Conservation (phyloP, 371 early-diverging fungal species). For the Haplosporangium sp. region DNA sequence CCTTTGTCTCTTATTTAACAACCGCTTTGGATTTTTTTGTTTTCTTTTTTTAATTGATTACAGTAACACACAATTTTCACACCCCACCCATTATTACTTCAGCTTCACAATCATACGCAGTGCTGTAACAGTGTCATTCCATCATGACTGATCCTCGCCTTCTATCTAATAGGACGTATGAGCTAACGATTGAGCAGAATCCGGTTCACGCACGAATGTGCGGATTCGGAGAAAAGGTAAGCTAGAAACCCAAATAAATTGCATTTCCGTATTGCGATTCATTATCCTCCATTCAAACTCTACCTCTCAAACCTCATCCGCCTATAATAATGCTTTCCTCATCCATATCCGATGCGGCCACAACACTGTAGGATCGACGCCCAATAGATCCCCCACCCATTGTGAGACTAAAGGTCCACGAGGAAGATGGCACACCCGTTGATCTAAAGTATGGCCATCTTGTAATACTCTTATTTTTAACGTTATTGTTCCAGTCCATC, state of each 20-base stretch:
- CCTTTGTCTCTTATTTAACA: too few relatives aligned
- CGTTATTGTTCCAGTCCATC: too few relatives aligned
- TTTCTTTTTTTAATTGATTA: too few relatives aligned
- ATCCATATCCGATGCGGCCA: background rate
- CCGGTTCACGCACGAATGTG: constrained; percentile 86
- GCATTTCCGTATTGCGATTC: too few relatives aligned
- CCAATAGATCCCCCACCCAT: constrained; percentile 69
- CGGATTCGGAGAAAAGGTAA: constrained; percentile 81
- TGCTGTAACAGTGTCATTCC: background rate
- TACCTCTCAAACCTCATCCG: background rate
- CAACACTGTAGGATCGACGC: constrained; percentile 60
- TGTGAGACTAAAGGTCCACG: constrained; percentile 54
- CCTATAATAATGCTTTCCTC: background rate
- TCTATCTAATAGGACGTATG: constrained; percentile 58
- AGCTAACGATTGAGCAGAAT: constrained; percentile 72
- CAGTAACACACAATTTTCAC: too few relatives aligned
- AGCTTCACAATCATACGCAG: too few relatives aligned
- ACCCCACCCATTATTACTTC: too few relatives aligned
- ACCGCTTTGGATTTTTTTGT: too few relatives aligned
- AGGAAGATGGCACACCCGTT: constrained; percentile 40
- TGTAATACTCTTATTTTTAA: background rate
- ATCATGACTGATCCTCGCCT: constrained; percentile 1
- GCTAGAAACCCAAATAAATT: background rate
- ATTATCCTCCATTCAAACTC: too few relatives aligned
- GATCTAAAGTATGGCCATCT: constrained; percentile 48